Evolutionary conservation across 1,284 basidiomycete species (phyloP).

Genomic region (Trichosporon ovoides): DNA sequence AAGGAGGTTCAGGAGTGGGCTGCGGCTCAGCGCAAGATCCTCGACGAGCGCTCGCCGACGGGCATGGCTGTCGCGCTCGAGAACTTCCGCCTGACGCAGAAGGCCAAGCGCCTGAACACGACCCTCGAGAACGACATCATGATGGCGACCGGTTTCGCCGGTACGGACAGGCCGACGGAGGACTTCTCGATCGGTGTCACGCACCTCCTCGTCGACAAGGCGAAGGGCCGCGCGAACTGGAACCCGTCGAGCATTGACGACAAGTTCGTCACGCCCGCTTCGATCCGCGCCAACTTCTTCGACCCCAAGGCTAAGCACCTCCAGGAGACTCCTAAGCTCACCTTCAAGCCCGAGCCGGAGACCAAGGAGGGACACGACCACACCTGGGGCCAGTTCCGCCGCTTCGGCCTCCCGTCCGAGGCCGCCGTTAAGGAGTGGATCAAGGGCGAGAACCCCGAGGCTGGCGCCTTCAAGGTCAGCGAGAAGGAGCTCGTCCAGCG

Average conservation of each 20-base stretch:
- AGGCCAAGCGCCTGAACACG: conserved; percentile 57
- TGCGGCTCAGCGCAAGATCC: conserved; percentile 57
- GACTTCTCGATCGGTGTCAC: conserved; percentile 80
- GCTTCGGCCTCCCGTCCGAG: conserved; percentile 45
- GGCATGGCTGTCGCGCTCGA: conserved; percentile 79
- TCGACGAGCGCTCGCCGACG: conserved; percentile 75
- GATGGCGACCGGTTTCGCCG: conserved; percentile 36
- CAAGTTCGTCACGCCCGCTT: conserved; percentile 52
- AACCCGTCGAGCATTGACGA: conserved; percentile 58
- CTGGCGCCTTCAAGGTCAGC: conserved; percentile 45
- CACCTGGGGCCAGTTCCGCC: conserved; percentile 46
- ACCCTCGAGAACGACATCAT: conserved; percentile 61
- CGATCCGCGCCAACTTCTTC: conserved; percentile 50
- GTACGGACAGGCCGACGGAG: conserved; percentile 57
- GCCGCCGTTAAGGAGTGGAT: conserved; percentile 32
- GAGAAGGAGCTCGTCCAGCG: conserved; percentile 38
- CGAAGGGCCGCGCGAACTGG: conserved; percentile 41
- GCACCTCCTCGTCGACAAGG: conserved; percentile 66
- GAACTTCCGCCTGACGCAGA: conserved; percentile 66
- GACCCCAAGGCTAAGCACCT: conserved; percentile 58
- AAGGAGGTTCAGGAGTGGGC: conserved; percentile 67
- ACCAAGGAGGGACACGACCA: conserved; percentile 29
- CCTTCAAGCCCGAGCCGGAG: conserved; percentile 27
- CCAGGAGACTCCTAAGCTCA: conserved; percentile 50
- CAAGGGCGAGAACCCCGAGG: conserved; percentile 35